phyloP scores from a whole-genome alignment of 1,284 basidiomycete genomes.

The Cryptococcus hybrid region DNA sequence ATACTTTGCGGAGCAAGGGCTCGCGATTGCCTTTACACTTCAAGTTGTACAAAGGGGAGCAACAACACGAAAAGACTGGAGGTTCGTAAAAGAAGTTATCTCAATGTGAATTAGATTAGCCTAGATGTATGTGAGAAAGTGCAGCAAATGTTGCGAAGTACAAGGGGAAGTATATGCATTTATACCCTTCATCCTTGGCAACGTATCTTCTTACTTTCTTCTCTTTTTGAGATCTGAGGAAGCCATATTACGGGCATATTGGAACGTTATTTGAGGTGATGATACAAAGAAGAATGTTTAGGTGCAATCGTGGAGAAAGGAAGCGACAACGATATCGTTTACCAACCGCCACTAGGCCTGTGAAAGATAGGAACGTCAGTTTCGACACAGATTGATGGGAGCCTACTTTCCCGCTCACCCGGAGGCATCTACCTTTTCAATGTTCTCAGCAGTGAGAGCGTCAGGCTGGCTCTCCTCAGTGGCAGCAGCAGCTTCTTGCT shows the following conservation, averaged over 20 bases:
- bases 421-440: background rate
- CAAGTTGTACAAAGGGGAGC: slow-evolving; percentile 13
- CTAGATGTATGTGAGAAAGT: background rate
- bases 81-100: background rate
- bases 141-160: background rate
- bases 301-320: background rate
- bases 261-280: background rate
- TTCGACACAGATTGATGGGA: background rate
- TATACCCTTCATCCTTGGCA: background rate
- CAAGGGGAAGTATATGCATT: background rate
- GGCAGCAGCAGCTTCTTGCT: slow-evolving; percentile 4
- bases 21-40: slow-evolving; percentile 24
- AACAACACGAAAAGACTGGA: background rate
- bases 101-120: too few relatives aligned
- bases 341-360: background rate
- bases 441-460: background rate
- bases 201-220: too few relatives aligned
- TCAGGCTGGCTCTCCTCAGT: background rate
- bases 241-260: background rate
- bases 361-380: background rate
- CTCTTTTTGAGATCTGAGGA: background rate
- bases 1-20: slow-evolving; percentile 16
- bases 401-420: background rate
- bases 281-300: background rate
- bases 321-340: background rate